phyloP scores from a whole-genome alignment of 495 filamentous ascomycete genomes.

The Elaphomyces granulatus region DNA sequence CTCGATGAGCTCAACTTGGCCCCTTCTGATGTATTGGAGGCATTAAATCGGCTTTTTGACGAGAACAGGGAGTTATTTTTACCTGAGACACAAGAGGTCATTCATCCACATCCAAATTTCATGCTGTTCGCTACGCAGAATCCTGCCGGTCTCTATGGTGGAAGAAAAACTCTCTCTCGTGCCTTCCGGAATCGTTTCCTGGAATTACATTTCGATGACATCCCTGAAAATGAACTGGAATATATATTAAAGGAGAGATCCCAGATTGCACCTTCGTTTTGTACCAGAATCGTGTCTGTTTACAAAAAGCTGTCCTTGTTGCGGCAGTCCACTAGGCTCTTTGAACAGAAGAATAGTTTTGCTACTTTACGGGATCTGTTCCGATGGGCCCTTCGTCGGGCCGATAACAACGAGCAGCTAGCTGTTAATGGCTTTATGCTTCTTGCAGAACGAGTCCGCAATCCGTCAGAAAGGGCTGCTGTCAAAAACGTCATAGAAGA shows the following conservation, averaged over 20 bases:
- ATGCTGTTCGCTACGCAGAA: conserved; percentile 99
- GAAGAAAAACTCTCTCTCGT: conserved; percentile 79
- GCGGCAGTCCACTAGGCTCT: conserved; percentile 76
- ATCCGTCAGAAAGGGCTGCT: conserved; percentile 65
- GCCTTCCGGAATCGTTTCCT: conserved; percentile 96
- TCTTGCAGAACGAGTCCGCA: conserved; percentile 85
- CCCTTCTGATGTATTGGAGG: conserved; percentile 91
- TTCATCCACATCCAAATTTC: conserved; percentile 84
- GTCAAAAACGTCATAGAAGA: conserved; percentile 83
- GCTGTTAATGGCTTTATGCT: conserved; percentile 93
- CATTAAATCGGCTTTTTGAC: conserved; percentile 84
- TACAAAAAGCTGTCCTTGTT: conserved; percentile 82
- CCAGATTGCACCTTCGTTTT: conserved; percentile 82
- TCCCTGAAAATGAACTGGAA: conserved; percentile 89
- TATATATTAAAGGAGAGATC: conserved; percentile 79
- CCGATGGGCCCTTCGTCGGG: conserved; percentile 81
- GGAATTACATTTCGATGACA: conserved; percentile 96
- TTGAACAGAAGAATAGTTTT: conserved; percentile 96
- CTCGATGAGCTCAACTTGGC: conserved; percentile 95
- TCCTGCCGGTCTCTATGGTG: conserved; percentile 88
- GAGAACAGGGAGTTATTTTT: conserved; percentile 97
- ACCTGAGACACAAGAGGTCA: conserved; percentile 88
- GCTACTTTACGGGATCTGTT: conserved; percentile 95
- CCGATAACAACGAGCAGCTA: conserved; percentile 74
- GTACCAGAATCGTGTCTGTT: conserved; percentile 76